Percentiles rank a stretch among this genome's conserved stretches.
These are phyloP conservation scores for Histomonas meleagridis DNA, from an alignment of 208 protist genomes.

Conservation along the genomic window DNA sequence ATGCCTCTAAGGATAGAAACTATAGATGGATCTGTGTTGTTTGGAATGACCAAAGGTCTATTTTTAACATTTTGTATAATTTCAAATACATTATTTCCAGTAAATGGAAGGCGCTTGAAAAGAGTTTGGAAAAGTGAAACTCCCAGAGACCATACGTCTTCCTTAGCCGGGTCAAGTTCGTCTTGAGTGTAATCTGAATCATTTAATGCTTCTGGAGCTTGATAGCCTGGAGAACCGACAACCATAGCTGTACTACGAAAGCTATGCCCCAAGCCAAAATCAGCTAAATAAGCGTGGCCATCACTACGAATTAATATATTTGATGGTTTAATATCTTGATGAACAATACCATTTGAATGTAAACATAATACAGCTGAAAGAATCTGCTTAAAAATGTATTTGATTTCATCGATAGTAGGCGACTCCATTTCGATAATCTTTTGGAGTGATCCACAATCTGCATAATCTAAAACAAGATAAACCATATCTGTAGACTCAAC, in stretches of 20 bases:
- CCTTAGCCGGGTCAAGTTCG: background rate
- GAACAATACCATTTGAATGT: background rate
- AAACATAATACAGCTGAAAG: background rate
- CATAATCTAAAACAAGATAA: constrained; percentile 5
- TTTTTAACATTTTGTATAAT: background rate
- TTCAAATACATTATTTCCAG: background rate
- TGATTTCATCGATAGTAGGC: background rate
- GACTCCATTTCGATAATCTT: too few relatives aligned
- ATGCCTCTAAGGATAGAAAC: background rate
- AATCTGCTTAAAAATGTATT: background rate
- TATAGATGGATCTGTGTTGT: background rate
- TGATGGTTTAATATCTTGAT: constrained; percentile 14
- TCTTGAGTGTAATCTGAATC: background rate
- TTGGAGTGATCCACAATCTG: background rate
- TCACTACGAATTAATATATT: background rate
- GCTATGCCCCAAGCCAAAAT: constrained; percentile 15
- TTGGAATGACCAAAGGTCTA: background rate
- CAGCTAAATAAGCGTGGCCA: background rate
- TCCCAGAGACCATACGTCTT: background rate
- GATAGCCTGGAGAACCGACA: background rate
- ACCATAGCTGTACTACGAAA: constrained; percentile 24
- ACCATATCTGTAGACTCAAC: background rate
- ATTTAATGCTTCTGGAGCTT: background rate
- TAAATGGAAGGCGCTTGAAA: background rate
- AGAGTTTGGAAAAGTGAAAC: background rate